Evolutionary conservation across 441 rosid species (phyloP), one percentile per base, ranked within the genome.

Genomic region (Syzygium syzygioides): DNA sequence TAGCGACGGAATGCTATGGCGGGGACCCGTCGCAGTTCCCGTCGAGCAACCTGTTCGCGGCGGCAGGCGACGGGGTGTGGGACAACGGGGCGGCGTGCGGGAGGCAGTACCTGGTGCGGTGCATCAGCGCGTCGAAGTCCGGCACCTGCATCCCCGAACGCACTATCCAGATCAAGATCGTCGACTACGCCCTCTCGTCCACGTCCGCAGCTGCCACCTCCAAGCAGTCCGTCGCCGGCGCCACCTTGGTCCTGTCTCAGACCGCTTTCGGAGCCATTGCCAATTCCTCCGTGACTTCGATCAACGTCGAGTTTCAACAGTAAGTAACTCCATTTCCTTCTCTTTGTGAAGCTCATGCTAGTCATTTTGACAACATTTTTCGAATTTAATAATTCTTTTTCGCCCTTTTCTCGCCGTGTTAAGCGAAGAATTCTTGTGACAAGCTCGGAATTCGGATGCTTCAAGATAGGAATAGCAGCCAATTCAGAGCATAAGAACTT

Each of bases 41-140:
- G 18, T 87, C 95, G 4, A 93, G 91, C 89, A 94, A 94, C 85
- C 37, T 94, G 86, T 95, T 95, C 4, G 96, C 93, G 14, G 94
- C 97, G 23, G 97, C 95, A 0, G 97, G 96, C 23, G 96, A 94
- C 1, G 96, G 95, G 79, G 86, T 95, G 56, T 95, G 97, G 97
- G 96, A 95, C 91, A 94, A 95, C 62, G 94, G 95, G 13, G 96
- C 96, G 13, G 91, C 95, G 2, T 95, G 97, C 48, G 96, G 97
- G 56, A 93, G 96, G 87, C 94, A 92, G 79, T 94, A 95, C 87
- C 54, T 92, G 92, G 95, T 94, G 52, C 87, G 96, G 87, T 95
- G 97, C 90, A 93, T 95, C 25, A 95, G 96, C 84, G 95, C 97
- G 3, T 45, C 91, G 19, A 83, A 32, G 53, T 86, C 91, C 3